These are phyloP conservation scores for Coemansia sp. DNA, from an alignment of 192 early-diverging fungal species.

Conservation along the genomic window DNA sequence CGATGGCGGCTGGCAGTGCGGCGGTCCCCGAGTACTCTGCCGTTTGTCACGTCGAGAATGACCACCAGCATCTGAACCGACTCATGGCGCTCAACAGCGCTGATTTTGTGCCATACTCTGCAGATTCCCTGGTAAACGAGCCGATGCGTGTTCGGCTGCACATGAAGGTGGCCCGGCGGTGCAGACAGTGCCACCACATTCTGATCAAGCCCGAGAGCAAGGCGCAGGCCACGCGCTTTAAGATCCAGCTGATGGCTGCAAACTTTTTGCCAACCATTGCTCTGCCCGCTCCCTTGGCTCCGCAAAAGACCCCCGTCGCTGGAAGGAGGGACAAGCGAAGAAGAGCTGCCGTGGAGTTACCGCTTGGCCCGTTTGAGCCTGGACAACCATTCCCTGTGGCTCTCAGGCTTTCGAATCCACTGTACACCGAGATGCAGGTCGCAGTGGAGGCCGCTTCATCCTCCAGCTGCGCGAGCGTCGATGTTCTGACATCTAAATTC, in stretches of 20 bases:
- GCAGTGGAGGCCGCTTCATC: conserved; percentile 51
- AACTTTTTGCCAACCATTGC: conserved; percentile 81
- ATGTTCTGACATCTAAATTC: conserved; percentile 65
- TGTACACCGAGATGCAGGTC: conserved; percentile 70
- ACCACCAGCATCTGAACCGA: conserved; percentile 8
- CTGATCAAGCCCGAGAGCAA: conserved; percentile 92
- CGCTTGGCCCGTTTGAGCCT: conserved; percentile 37
- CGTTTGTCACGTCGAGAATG: conserved; percentile 5
- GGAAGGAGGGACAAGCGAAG: not conserved
- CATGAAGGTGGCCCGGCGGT: conserved; percentile 83
- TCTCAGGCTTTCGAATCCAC: conserved; percentile 79
- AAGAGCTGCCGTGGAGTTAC: conserved; percentile 8
- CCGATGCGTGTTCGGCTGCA: conserved; percentile 86
- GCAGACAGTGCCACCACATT: conserved; percentile 83
- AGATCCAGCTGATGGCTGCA: conserved; percentile 83
- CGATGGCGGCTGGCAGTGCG: not conserved
- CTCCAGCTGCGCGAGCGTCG: conserved; percentile 48
- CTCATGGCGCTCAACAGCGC: conserved; percentile 25
- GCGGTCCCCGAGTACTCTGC: conserved; percentile 31
- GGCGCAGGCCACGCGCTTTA: conserved; percentile 82
- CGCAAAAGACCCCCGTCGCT: conserved; percentile 12
- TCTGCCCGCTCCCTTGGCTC: conserved; percentile 19
- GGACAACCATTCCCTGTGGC: conserved; percentile 53
- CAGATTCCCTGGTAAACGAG: conserved; percentile 38
- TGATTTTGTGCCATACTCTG: conserved; percentile 57